phyloP scores from a whole-genome alignment of 163 green algal genomes.

The Chlorella variabilis region DNA sequence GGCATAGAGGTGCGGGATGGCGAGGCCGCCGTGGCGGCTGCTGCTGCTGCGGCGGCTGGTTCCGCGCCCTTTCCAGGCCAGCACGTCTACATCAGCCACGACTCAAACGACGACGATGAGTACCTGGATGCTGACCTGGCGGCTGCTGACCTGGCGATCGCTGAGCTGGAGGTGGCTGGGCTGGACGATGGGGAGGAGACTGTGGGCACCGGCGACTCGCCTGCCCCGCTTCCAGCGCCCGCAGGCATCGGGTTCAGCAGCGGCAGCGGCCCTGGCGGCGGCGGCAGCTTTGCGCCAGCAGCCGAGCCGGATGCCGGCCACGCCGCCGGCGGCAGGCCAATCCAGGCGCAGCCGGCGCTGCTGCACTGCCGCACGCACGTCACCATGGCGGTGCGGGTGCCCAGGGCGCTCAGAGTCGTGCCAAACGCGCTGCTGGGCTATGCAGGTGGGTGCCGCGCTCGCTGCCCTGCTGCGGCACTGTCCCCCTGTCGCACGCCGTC shows the following conservation, averaged over 20 bases:
- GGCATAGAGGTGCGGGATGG: background rate
- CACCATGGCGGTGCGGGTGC: slow-evolving; percentile 58
- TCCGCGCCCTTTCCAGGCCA: slow-evolving; percentile 26
- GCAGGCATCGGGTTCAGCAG: background rate
- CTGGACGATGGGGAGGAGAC: background rate
- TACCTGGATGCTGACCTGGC: background rate
- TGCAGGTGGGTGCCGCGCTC: slow-evolving; percentile 12
- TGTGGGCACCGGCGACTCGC: background rate
- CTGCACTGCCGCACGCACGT: slow-evolving; percentile 53
- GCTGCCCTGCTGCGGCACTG: background rate
- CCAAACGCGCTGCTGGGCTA: slow-evolving; percentile 66
- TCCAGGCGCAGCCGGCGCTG: background rate
- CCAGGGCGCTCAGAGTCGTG: slow-evolving; percentile 59
- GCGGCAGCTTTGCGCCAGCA: background rate
- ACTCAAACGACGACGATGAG: slow-evolving; percentile 16
- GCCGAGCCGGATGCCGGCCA: background rate
- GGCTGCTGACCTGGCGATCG: background rate
- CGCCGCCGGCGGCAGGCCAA: background rate
- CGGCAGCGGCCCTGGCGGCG: background rate
- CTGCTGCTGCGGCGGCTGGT: background rate
- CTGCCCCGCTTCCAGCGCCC: background rate
- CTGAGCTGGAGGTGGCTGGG: background rate
- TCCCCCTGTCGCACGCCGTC: background rate
- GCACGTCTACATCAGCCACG: slow-evolving; percentile 40
- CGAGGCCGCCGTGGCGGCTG: background rate